phyloP scores from a whole-genome alignment of 2,329 filamentous ascomycete species.

The Botryosphaeria dothidea region DNA sequence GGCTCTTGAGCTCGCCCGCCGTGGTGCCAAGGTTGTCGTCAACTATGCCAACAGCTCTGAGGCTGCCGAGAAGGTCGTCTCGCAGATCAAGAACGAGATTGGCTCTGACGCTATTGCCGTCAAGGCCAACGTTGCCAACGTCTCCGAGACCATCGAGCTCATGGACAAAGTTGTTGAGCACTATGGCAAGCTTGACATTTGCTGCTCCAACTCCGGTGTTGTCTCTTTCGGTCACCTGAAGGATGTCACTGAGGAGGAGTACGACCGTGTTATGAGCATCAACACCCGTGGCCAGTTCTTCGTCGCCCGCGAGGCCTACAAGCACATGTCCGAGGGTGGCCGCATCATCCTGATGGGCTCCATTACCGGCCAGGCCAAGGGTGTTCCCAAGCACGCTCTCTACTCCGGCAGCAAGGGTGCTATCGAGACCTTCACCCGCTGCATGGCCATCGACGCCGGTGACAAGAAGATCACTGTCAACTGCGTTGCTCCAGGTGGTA shows the following conservation, averaged over 20 bases:
- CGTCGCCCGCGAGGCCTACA: conserved; percentile 59
- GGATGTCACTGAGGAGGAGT: conserved; percentile 57
- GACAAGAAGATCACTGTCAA: conserved; percentile 61
- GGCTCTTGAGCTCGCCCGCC: conserved; percentile 64
- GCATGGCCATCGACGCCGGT: conserved; percentile 56
- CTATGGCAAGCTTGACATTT: conserved; percentile 68
- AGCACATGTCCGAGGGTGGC: conserved; percentile 53
- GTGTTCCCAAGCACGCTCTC: conserved; percentile 55
- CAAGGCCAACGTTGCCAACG: conserved; percentile 68
- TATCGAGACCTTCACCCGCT: conserved; percentile 56
- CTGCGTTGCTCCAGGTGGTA: conserved; percentile 59
- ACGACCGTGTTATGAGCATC: conserved; percentile 60
- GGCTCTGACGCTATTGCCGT: conserved; percentile 65
- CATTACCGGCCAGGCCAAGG: conserved; percentile 59
- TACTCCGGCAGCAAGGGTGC: conserved; percentile 57
- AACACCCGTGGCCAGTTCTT: conserved; percentile 67
- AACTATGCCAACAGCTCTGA: conserved; percentile 68
- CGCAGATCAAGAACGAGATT: conserved; percentile 64
- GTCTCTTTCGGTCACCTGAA: conserved; percentile 56
- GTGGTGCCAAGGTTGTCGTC: conserved; percentile 66
- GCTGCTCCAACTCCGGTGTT: conserved; percentile 67
- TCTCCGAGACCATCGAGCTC: conserved; percentile 62
- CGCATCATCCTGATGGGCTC: conserved; percentile 57
- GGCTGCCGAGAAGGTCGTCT: conserved; percentile 66
- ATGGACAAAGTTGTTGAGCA: conserved; percentile 64